Base-by-base conservation (phyloP, 2,329 filamentous ascomycete species). In the Neofusicoccum ribis region DNA sequence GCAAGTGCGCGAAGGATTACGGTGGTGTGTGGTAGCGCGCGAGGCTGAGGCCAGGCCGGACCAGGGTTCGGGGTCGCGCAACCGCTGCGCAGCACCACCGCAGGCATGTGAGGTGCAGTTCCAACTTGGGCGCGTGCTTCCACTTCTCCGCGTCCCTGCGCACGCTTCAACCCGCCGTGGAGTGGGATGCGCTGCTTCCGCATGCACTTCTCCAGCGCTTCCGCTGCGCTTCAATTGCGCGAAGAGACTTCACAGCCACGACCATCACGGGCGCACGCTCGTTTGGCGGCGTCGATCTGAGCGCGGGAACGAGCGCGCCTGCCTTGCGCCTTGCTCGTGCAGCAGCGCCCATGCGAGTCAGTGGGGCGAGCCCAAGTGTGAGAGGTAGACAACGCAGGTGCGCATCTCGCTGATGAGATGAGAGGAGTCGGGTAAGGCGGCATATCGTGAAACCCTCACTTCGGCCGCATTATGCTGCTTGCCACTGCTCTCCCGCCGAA, bases 331-430 rank as follows among this genome's bases (percentile, higher is more conserved):
- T 31, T 31, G 37, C 37, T 11, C 39, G 54, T 11, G 47, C 47
- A 50, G 11, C 47, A 50, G 34, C 14, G 50, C 14, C 50, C 50
- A 37, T 52, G 56, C 56, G 56, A 60, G 56, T 59, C 54, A 59
- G 41, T 27, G 31, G 58, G 41, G 39, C 58, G 5, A 37, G 31
- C 31, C 44, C 34, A n/a, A 31, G 46, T 15, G 59, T 41, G 20
- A 9, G 36, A 62, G 34, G 44, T 50, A 17, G 47, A 51, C 59
- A 43, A 17, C 59, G 56, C 41, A 36, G 41, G 37, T 2, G 37
- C 14, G 9, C 27, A 31, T 31, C 27, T 31, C 6, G 27, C 27
- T 15, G 54, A n/a, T 23, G n/a, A 60, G 44, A 17, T 31, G 5
- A 50, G 36, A 41, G 36, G 15, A 51, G 12, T 36, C 59, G 47